phyloP scores from a whole-genome alignment of 108 stramenopile species.

The Cyclotella choctawhatcheeana region DNA sequence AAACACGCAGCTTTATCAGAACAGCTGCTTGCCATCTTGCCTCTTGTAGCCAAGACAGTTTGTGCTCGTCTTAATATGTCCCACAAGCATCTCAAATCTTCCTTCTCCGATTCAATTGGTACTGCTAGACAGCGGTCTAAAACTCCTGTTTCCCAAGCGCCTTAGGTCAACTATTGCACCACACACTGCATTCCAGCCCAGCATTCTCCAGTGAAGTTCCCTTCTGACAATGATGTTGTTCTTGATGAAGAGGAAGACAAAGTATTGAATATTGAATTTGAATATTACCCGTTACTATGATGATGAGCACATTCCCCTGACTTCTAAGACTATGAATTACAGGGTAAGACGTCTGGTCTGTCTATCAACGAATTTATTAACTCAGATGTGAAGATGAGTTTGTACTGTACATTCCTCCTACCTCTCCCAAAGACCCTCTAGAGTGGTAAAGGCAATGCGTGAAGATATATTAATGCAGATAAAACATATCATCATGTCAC shows the following conservation, averaged over 20 bases:
- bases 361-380: not conserved
- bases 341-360: not conserved
- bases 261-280: not conserved
- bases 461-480: not conserved
- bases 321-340: not conserved
- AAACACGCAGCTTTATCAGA: too few relatives aligned
- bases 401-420: not conserved
- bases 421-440: too few relatives aligned
- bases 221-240: not conserved
- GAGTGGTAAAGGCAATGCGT: not conserved
- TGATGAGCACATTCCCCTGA: not conserved
- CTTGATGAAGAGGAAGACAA: not conserved
- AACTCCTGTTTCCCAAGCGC: not conserved
- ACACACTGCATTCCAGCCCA: not conserved
- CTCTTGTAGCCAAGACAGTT: not conserved
- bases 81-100: not conserved
- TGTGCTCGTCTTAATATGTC: not conserved
- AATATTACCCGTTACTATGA: too few relatives aligned
- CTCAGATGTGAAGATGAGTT: not conserved
- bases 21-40: not conserved
- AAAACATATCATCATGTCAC: not conserved
- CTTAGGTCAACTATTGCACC: not conserved
- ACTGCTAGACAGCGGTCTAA: not conserved
- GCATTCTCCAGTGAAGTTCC: not conserved
- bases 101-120: not conserved